Evolutionary conservation across 352 stramenopile species (phyloP).

Genomic region (Globisporangium uncinulatum): DNA sequence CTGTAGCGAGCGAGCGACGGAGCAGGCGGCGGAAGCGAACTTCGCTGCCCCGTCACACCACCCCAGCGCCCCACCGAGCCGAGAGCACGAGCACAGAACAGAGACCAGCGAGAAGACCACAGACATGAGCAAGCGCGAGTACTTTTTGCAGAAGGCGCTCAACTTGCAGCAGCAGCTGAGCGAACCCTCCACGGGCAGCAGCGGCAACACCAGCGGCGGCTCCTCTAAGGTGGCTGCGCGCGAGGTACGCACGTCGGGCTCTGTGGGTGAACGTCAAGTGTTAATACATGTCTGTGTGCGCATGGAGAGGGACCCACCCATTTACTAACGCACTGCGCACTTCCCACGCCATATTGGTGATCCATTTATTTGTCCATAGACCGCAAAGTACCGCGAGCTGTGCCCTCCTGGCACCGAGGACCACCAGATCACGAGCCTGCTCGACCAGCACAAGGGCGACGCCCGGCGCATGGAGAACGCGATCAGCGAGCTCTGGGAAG

Average conservation of each 20-base stretch:
- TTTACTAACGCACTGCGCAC: too few species aligned
- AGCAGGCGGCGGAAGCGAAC: conserved; percentile 3
- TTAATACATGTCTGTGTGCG: not conserved
- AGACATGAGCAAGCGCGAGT: conserved; percentile 83
- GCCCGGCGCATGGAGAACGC: conserved; percentile 59
- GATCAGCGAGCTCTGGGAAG: conserved; percentile 84
- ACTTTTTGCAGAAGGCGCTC: conserved; percentile 75
- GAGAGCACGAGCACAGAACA: conserved; percentile 8
- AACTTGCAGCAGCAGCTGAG: conserved; percentile 74
- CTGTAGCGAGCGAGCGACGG: not conserved
- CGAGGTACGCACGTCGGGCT: conserved; percentile 33
- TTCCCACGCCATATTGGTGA: too few species aligned
- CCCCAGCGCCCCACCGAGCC: not conserved
- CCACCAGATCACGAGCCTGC: conserved; percentile 58
- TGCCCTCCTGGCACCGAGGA: conserved; percentile 79
- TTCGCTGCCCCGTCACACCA: not conserved
- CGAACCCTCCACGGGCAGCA: conserved; percentile 32
- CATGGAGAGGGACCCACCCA: not conserved
- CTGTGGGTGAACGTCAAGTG: not conserved
- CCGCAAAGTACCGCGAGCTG: conserved; percentile 72
- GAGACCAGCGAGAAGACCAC: conserved; percentile 15
- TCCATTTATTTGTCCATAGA: conserved; percentile 18
- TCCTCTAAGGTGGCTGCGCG: conserved; percentile 34
- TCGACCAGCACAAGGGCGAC: conserved; percentile 72
- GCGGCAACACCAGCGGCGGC: conserved; percentile 15